phyloP scores from a whole-genome alignment of 129 eudicot genomes.

The Flaveria bidentis region DNA sequence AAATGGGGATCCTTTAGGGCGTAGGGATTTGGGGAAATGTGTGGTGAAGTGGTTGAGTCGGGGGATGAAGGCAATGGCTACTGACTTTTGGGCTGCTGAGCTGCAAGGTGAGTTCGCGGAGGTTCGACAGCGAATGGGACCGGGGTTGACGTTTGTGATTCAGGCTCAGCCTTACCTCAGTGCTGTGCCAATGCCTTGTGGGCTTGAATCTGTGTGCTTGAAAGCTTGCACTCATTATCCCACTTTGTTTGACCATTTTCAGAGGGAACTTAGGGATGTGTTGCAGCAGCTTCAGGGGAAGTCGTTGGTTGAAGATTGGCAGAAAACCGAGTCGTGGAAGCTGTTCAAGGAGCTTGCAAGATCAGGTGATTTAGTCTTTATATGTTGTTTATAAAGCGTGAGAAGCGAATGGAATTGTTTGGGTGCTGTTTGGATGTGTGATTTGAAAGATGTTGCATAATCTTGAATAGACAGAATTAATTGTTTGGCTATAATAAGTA shows the following conservation, averaged over 20 bases:
- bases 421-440: slow-evolving; percentile 2
- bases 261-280: slow-evolving; percentile 84
- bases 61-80: slow-evolving; percentile 94
- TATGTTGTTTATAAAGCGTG: neutral
- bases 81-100: slow-evolving; percentile 71
- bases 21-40: slow-evolving; percentile 70
- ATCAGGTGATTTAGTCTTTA: slow-evolving; percentile 54
- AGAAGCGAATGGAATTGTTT: neutral
- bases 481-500: neutral
- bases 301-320: slow-evolving; percentile 51
- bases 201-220: slow-evolving; percentile 76
- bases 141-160: slow-evolving; percentile 81
- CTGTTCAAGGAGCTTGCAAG: slow-evolving; percentile 75
- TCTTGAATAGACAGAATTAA: neutral
- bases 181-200: slow-evolving; percentile 84
- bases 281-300: slow-evolving; percentile 55
- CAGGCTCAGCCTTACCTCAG: slow-evolving; percentile 89
- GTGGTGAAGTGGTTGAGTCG: slow-evolving; percentile 79
- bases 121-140: slow-evolving; percentile 73
- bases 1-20: slow-evolving; percentile 85
- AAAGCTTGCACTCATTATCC: slow-evolving; percentile 94
- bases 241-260: slow-evolving; percentile 86
- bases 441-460: neutral
- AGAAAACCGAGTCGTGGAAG: slow-evolving; percentile 77
- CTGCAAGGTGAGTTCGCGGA: slow-evolving; percentile 76